Conservation (phyloP, 2,329 filamentous ascomycete species). For the Fusarium pininemorale region DNA sequence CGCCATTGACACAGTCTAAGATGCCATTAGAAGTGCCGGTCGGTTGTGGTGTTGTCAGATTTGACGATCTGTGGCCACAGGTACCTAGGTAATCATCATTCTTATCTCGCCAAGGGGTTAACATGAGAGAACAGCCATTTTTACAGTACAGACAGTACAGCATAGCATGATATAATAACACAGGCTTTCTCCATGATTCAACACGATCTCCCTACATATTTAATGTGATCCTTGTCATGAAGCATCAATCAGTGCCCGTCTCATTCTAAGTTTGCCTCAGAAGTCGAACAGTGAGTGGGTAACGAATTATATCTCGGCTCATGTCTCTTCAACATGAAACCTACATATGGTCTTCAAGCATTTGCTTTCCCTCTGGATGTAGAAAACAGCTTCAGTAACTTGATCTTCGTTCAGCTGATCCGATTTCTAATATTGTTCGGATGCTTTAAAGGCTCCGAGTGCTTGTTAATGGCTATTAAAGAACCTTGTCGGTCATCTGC, state of each 20-base stretch:
- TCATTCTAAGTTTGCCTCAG: constrained; percentile 20
- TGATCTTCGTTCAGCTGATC: not conserved
- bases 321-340: constrained; percentile 17
- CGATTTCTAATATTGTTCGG: not conserved
- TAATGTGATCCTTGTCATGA: constrained; percentile 12
- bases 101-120: not conserved
- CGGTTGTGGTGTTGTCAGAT: not conserved
- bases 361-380: not conserved
- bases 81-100: not conserved
- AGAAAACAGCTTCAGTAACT: not conserved
- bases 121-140: not conserved
- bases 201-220: not conserved
- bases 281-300: constrained; percentile 22
- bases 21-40: not conserved
- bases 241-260: constrained; percentile 2
- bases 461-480: not conserved
- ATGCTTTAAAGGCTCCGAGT: not conserved
- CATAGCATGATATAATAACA: not conserved
- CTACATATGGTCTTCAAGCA: not conserved
- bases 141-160: not conserved
- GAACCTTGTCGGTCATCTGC: constrained; percentile 3
- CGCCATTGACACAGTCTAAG: not conserved
- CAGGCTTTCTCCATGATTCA: not conserved
- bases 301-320: constrained; percentile 18
- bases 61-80: not conserved